Base-by-base conservation (phyloP, 768 basidiomycete species). In the Boletus pseudo-olivaceus region DNA sequence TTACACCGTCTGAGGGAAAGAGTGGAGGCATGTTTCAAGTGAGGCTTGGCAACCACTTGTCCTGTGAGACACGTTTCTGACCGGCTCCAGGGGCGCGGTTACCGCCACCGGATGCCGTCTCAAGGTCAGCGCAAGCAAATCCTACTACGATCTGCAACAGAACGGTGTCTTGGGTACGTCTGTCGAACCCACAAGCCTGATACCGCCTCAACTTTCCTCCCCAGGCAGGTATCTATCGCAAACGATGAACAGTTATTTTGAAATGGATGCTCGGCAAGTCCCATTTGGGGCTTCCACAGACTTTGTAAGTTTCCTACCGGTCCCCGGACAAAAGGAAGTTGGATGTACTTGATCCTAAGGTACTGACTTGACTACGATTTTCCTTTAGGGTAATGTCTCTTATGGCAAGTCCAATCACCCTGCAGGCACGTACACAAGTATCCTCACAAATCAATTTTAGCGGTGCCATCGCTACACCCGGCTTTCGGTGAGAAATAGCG, bases 11-110 rank as follows among this genome's bases (percentile, higher is more conserved):
- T 92, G 44, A 75, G 74, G 1, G 77, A 81, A 52, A 81, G 88
- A 45, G 81, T 90, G 17, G 75, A 76, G 47, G 79, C 79, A 8
- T 94, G 91, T 71, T 82, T 94, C 62, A 68, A 82, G 90, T 93
- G 61, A 60, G 85, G 65, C 43, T 43, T 29, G 27, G n/a, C n/a
- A n/a, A n/a, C 15, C 19, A 46, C 48, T 20, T 23, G 38, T 47
- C 37, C 11, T 17, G 41, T 39, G 4, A 32, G 14, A 49, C 51
- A 29, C 8, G 32, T 34, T 23, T 47, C 55, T 65, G 44, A 66
- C 46, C 11, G 23, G 45, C 20, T 40, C 15, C 61, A 90, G 88
- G 59, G 88, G 83, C 20, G 88, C 85, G 2, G 81, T 82, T 17
- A 71, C 79, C 39, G 86, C 90, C 6, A 84, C 83, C 30, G 76